phyloP scores from a whole-genome alignment of 2,329 filamentous ascomycete species.

The Anthostomella pinea region DNA sequence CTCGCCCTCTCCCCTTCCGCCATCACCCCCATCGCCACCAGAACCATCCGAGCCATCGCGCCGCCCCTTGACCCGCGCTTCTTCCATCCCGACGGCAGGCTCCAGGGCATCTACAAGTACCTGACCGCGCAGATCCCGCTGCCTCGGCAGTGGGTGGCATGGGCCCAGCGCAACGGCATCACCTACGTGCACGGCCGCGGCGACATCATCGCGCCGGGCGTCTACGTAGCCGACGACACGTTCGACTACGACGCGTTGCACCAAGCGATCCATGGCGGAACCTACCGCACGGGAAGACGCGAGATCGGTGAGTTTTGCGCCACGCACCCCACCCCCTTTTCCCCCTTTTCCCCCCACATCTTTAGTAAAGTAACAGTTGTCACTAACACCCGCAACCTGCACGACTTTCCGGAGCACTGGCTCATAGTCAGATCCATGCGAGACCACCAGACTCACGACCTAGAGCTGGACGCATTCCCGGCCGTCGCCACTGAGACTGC shows the following conservation, averaged over 20 bases:
- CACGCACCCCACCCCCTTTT: neutral
- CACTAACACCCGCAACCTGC: neutral
- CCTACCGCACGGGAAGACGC: constrained; percentile 3
- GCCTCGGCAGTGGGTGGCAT: constrained; percentile 13
- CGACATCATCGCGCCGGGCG: constrained; percentile 5
- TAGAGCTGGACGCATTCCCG: too few species aligned
- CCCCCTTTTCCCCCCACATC: too few species aligned
- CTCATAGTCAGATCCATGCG: too few species aligned
- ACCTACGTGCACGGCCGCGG: constrained; percentile 10
- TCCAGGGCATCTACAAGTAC: constrained; percentile 15
- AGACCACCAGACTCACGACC: too few species aligned
- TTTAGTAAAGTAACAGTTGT: too few species aligned
- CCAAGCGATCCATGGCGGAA: constrained; percentile 5
- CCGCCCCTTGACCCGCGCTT: constrained; percentile 16
- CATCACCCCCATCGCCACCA: neutral
- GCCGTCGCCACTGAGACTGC: too few species aligned
- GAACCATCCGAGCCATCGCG: constrained; percentile 2
- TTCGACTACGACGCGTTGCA: constrained; percentile 14
- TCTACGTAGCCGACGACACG: constrained; percentile 12
- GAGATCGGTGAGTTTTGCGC: constrained; percentile 8
- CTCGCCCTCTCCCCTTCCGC: neutral
- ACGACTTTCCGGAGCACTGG: too few species aligned
- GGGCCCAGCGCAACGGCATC: constrained; percentile 12
- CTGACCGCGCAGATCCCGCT: constrained; percentile 18
- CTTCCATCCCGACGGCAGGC: constrained; percentile 17